These are phyloP conservation scores for Lithohypha guttulata DNA, from an alignment of 2,329 filamentous ascomycete genomes.

Conservation along the genomic window DNA sequence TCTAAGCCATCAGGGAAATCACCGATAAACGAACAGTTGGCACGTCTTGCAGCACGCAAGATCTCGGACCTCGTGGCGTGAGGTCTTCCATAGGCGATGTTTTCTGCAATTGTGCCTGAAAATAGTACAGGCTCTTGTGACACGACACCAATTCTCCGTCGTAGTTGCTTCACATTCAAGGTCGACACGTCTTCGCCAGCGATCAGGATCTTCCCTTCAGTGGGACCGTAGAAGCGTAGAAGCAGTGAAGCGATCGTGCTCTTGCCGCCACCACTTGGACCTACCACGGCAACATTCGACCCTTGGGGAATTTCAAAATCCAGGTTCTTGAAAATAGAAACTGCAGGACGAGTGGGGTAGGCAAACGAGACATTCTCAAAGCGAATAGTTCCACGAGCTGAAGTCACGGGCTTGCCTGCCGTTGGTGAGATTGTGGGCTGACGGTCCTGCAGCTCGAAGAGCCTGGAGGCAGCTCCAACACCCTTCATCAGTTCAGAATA, in stretches of 20 bases:
- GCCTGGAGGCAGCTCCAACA: conserved; percentile 85
- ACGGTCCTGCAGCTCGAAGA: conserved; percentile 93
- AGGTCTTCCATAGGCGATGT: conserved; percentile 86
- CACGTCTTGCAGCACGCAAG: conserved; percentile 72
- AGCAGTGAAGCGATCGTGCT: conserved; percentile 89
- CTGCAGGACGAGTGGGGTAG: conserved; percentile 87
- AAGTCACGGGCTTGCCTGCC: conserved; percentile 64
- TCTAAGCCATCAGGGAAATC: conserved; percentile 95
- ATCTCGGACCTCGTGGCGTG: conserved; percentile 69
- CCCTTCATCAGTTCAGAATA: conserved; percentile 99
- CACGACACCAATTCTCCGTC: conserved; percentile 87
- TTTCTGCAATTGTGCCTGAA: conserved; percentile 62
- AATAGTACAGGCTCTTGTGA: conserved; percentile 93
- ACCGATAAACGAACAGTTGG: conserved; percentile 92
- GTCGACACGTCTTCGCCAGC: conserved; percentile 70
- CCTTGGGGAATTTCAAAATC: conserved; percentile 87
- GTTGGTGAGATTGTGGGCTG: conserved; percentile 80
- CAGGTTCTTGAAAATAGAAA: conserved; percentile 79
- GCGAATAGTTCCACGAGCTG: conserved; percentile 76
- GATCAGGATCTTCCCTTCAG: conserved; percentile 64
- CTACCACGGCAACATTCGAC: conserved; percentile 91
- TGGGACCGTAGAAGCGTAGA: conserved; percentile 82
- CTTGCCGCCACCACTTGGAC: conserved; percentile 90
- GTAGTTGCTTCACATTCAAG: conserved; percentile 88
- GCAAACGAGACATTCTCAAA: conserved; percentile 80